Percentiles rank a stretch among this genome's conserved stretches.
These are phyloP conservation scores for Cymodocea nodosa DNA, from an alignment of 116 monocot species.

Conservation along the genomic window DNA sequence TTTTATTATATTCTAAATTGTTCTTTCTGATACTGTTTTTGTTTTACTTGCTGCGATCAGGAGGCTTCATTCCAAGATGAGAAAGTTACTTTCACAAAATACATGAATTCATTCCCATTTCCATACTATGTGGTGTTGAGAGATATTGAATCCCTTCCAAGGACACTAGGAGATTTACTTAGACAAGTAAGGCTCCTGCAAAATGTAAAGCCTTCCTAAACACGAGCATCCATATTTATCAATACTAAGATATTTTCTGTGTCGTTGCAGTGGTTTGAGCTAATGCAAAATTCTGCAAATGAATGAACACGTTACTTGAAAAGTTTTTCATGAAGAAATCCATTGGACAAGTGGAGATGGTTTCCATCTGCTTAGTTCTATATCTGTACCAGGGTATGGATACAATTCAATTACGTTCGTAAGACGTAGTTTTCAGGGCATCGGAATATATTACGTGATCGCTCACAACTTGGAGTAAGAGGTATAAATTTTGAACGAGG, in stretches of 20 bases:
- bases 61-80: conserved; percentile 41
- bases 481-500: too few relatives aligned
- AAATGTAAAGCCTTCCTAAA: not conserved
- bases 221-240: not conserved
- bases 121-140: conserved; percentile 79
- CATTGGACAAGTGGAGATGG: too few relatives aligned
- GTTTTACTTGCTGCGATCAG: conserved; percentile 16
- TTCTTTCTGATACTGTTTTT: not conserved
- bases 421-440: too few relatives aligned
- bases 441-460: too few relatives aligned
- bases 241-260: not conserved
- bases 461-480: too few relatives aligned
- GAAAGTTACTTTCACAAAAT: conserved; percentile 33
- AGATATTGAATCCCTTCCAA: conserved; percentile 77
- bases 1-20: not conserved
- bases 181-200: conserved; percentile 45
- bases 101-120: conserved; percentile 73
- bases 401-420: too few relatives aligned
- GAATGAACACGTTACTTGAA: conserved; percentile 21
- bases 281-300: conserved; percentile 41
- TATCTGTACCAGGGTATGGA: too few relatives aligned
- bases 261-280: conserved; percentile 80
- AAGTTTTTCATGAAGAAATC: too few relatives aligned
- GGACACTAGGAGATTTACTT: conserved; percentile 78
- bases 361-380: too few relatives aligned